Evolutionary conservation across 495 filamentous ascomycete genomes (phyloP).

Genomic region (Aspergillus conjunctus): DNA sequence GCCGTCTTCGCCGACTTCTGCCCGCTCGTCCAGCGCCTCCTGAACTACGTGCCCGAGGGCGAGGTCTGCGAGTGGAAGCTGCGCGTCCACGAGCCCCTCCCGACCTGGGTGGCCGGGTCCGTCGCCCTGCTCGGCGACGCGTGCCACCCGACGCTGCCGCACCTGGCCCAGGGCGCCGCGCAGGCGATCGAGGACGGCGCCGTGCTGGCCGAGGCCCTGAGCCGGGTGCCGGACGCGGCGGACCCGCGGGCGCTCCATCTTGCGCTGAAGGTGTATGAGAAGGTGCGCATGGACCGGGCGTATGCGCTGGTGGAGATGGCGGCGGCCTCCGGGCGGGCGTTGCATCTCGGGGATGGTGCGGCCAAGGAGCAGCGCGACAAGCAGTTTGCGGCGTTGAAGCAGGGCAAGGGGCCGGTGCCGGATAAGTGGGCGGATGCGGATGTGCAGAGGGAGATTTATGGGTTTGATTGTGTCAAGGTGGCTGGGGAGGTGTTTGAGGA

Average conservation of each 20-base stretch:
- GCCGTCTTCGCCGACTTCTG: constrained; percentile 70
- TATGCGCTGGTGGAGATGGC: constrained; percentile 71
- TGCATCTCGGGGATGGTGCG: constrained; percentile 75
- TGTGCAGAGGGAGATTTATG: constrained; percentile 76
- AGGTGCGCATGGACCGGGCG: constrained; percentile 69
- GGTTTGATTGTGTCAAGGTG: constrained; percentile 65
- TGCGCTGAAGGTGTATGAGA: constrained; percentile 71
- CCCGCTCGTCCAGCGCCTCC: constrained; percentile 69
- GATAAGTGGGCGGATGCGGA: constrained; percentile 84
- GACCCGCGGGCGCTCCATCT: constrained; percentile 60
- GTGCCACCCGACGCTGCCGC: constrained; percentile 77
- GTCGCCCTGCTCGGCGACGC: constrained; percentile 78
- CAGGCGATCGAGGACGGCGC: constrained; percentile 82
- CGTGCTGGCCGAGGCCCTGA: constrained; percentile 67
- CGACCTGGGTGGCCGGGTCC: constrained; percentile 67
- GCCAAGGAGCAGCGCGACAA: constrained; percentile 76
- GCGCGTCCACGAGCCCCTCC: constrained; percentile 66
- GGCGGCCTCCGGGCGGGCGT: constrained; percentile 61
- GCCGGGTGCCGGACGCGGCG: constrained; percentile 53
- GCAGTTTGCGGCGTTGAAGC: constrained; percentile 63
- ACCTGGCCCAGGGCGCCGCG: constrained; percentile 79
- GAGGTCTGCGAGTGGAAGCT: constrained; percentile 84
- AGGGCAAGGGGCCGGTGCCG: constrained; percentile 61
- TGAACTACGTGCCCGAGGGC: constrained; percentile 76
- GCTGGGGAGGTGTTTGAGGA: constrained; percentile 62